These are phyloP conservation scores for Vaccinium myrtillus DNA, from an alignment of 148 eudicot species.

Conservation along the genomic window DNA sequence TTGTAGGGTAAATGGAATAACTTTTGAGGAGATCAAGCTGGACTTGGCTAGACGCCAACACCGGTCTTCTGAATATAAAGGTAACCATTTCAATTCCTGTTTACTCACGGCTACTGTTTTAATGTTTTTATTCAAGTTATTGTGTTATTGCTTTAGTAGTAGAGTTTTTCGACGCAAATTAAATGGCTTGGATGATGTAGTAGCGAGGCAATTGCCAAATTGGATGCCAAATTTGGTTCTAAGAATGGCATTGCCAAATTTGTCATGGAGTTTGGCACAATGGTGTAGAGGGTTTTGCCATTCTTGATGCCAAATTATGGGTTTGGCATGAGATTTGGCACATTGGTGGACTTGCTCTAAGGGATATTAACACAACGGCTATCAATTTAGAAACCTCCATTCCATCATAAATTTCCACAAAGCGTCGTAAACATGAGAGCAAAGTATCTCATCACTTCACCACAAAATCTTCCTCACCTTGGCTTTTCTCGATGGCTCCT, in stretches of 20 bases:
- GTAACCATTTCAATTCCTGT: slow-evolving; percentile 22
- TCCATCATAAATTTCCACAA: background rate
- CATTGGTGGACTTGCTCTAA: background rate
- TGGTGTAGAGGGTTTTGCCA: background rate
- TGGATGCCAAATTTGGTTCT: background rate
- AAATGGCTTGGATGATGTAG: background rate
- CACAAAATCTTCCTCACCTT: background rate
- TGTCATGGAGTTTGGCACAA: background rate
- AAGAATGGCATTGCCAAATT: background rate
- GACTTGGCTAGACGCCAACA: slow-evolving; percentile 60
- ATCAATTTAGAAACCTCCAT: background rate
- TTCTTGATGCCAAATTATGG: background rate
- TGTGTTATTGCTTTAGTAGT: background rate
- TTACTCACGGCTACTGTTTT: background rate
- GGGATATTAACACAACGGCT: background rate
- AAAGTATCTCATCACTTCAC: background rate
- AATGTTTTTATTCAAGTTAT: background rate
- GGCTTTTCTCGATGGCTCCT: background rate
- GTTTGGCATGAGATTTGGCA: background rate
- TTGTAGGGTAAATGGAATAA: slow-evolving; percentile 60
- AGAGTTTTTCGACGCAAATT: background rate
- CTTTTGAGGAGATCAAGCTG: slow-evolving; percentile 65
- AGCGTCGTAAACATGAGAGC: background rate
- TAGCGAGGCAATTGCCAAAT: background rate
- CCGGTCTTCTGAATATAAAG: slow-evolving; percentile 54